Percentiles rank a stretch among this genome's conserved stretches.
phyloP scores from a whole-genome alignment of 306 rosid species.

The Sicyos baderoa region DNA sequence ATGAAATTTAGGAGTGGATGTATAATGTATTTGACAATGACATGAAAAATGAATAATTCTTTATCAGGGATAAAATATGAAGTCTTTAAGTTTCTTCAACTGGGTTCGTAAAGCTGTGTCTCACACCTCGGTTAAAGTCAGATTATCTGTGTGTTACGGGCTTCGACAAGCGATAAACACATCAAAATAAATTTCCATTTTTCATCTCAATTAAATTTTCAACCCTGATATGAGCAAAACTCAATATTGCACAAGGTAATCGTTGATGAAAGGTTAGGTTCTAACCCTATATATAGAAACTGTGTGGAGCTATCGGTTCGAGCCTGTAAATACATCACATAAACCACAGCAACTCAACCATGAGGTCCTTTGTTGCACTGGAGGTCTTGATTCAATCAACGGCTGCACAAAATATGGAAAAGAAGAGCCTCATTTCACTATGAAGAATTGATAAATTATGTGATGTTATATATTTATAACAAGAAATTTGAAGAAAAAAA shows the following conservation, averaged over 20 bases:
- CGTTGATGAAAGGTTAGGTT: background rate
- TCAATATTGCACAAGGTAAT: background rate
- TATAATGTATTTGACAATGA: too few species aligned
- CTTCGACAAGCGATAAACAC: background rate
- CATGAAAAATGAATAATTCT: background rate
- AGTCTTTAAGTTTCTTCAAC: background rate
- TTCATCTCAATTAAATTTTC: background rate
- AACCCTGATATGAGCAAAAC: background rate
- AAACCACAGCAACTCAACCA: constrained; percentile 24
- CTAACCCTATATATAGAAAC: constrained; percentile 15
- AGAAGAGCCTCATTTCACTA: background rate
- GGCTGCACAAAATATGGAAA: constrained; percentile 11
- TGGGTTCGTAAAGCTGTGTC: background rate
- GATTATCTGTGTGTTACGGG: background rate
- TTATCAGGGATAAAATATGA: background rate
- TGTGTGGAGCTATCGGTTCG: constrained; percentile 15
- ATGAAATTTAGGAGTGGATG: background rate
- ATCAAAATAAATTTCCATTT: background rate
- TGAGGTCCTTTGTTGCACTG: constrained; percentile 17
- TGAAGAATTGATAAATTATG: background rate
- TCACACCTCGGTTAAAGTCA: background rate
- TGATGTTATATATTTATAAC: background rate
- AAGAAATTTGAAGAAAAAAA: constrained; percentile 23
- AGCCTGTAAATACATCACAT: constrained; percentile 22
- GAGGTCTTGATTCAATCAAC: constrained; percentile 8